Base-by-base conservation (phyloP, 352 stramenopile species). In the Phytophthora foliorum region DNA sequence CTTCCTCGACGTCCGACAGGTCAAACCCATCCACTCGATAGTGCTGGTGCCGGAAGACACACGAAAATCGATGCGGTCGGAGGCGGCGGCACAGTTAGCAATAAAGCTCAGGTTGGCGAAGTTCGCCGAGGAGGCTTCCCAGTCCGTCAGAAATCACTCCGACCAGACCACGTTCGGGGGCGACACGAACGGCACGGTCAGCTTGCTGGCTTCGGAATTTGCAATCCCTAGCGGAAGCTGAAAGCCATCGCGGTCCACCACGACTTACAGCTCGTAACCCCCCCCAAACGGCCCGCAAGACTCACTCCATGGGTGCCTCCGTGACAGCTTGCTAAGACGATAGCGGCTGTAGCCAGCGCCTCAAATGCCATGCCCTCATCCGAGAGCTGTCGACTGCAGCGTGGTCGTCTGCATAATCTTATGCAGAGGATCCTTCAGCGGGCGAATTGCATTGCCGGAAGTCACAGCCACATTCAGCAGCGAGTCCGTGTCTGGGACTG, bases 171-270 rank as follows among this genome's bases (percentile, higher is more conserved):
- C 19, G 25, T 62, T 63, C 4, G 42, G 42, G 6, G 41, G n/a
- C 19, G 55, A 55, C 34, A 54, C 19, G 55, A 63, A 54, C 10
- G 55, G 41, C n/a, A 57, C 11, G 11, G n/a, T 14, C 1, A 57
- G n/a, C 9, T 27, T 19, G 14, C 31, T 27, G 29, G 29, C 14
- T 22, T 24, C 6, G 38, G 17, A 24, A 27, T 11, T 21, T 19
- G 13, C 52, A 59, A 59, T 3, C 6, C 25, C 52, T 1, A 19
- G 25, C 10, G 29, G 31, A 13, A 57, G 31, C 31, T 56, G 8
- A 4, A 56, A n/a, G 2, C 9, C n/a, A 2, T 44, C n/a, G 10
- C 10, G 29, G 2, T 25, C 19, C n/a, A n/a, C n/a, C n/a, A n/a
- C n/a, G n/a, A n/a, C n/a, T n/a, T n/a, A 29, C 31, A 57, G n/a